phyloP scores from a whole-genome alignment of 768 basidiomycete genomes.

The Boletus subcaerulescens region DNA sequence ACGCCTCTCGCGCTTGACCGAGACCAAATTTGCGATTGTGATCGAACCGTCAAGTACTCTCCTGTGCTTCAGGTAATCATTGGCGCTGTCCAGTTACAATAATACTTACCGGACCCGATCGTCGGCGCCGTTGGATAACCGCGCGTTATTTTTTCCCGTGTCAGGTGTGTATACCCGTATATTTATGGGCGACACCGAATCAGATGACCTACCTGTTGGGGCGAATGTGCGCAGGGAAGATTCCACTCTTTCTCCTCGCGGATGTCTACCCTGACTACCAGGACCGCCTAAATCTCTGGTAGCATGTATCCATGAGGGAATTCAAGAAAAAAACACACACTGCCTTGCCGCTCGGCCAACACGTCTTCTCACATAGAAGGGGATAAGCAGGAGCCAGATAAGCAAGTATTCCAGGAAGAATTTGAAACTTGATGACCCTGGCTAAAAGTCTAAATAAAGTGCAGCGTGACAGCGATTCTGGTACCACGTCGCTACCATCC shows the following conservation, averaged over 20 bases:
- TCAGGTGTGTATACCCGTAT: not conserved
- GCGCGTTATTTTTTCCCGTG: conserved; percentile 1
- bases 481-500: conserved; percentile 18
- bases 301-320: conserved; percentile 10
- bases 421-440: conserved; percentile 20
- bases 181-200: not conserved
- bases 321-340: conserved; percentile 27
- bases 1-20: too few species aligned
- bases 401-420: conserved; percentile 7
- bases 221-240: conserved; percentile 5
- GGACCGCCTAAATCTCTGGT: conserved; percentile 6
- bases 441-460: conserved; percentile 27
- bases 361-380: conserved; percentile 15
- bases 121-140: conserved; percentile 5
- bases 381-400: conserved; percentile 15
- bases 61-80: not conserved
- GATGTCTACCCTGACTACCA: conserved; percentile 15
- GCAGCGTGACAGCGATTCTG: not conserved
- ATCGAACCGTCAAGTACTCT: not conserved
- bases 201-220: conserved; percentile 6
- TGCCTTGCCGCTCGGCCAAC: conserved; percentile 14
- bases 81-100: not conserved
- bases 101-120: conserved; percentile 5
- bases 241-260: conserved; percentile 19
- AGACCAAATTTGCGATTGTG: not conserved